A percentile compares a stretch with the other conserved stretches of the same genome.
phyloP scores from a whole-genome alignment of 371 early-diverging fungal genomes.

The Mucor velutinosus region DNA sequence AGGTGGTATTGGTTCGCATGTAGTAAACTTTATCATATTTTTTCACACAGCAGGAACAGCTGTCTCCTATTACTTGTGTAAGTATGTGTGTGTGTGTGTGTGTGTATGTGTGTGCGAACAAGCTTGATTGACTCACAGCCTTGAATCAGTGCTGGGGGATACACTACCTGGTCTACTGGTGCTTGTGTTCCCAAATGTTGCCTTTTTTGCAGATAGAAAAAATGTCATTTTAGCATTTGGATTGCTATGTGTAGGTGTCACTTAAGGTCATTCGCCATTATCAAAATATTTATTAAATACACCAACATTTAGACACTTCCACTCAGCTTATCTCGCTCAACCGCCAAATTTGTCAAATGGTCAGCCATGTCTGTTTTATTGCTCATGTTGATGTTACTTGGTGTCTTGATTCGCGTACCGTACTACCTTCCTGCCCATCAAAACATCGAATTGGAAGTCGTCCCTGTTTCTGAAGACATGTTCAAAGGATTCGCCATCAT shows the following conservation, averaged over 20 bases:
- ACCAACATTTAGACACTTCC: constrained; percentile 40
- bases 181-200: constrained; percentile 18
- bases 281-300: not conserved
- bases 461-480: constrained; percentile 20
- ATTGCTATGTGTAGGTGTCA: constrained; percentile 34
- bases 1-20: constrained; percentile 40
- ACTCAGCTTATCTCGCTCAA: constrained; percentile 52
- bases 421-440: constrained; percentile 43
- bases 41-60: constrained; percentile 55
- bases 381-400: constrained; percentile 44
- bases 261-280: not conserved
- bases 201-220: constrained; percentile 25
- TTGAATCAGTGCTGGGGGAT: constrained; percentile 49
- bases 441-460: constrained; percentile 39
- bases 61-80: constrained; percentile 55
- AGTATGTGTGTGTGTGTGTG: not conserved
- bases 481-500: constrained; percentile 29
- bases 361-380: constrained; percentile 50
- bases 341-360: constrained; percentile 48
- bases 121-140: not conserved
- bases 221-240: constrained; percentile 44
- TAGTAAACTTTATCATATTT: constrained; percentile 47
- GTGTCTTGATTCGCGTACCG: constrained; percentile 46
- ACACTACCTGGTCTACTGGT: constrained; percentile 47
- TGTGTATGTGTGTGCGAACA: not conserved